Base-by-base conservation (phyloP, 345 rosid species). In the Eutrema heterophyllum region DNA sequence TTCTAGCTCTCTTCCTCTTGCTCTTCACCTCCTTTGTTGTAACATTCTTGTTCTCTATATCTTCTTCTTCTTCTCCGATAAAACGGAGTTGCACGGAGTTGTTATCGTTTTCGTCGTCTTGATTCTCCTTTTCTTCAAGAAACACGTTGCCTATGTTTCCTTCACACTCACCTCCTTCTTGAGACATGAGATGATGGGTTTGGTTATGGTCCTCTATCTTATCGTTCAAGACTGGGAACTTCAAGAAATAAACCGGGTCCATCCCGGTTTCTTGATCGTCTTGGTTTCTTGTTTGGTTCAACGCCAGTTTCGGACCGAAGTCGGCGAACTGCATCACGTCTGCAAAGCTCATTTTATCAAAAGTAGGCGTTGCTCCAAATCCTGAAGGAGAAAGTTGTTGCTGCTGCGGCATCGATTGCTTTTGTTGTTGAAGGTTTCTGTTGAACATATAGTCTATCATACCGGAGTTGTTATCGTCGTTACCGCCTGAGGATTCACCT, bases 241-340 rank as follows among this genome's bases (percentile, higher is more conserved):
- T 91, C 35, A 91, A 86, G 79, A 94, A 94, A 77, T 83, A 87
- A 74, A 89, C 92, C 7, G 98, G 96, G 46, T 91, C 97, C 3
- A 86, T 80, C 58, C 86, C 91, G 4, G 85, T 75, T 75, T 84
- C 95, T 74, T 84, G 95, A 44, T 83, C 87, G 6, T 84, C 91
- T 1, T 84, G 78, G 72, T 80, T 80, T 70, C 74, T 83, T 53
- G 87, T 79, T 35, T 88, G 95, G 68, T 86, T 93, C 48, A 89
- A 76, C 14, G 85, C 84, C 48, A 88, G 48, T 80, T 89, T 91
- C 0, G 97, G 90, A 46, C 98, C 91, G 0, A 88, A 94, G 70
- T 93, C 97, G 0, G 95, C 88, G 39, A 94, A 89, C 38, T 89
- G 97, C 98, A 91, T 91, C 72, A 89, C 93, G 64, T 91, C 97